A percentile compares a stretch with the other conserved stretches of the same genome.
phyloP scores from a whole-genome alignment of 768 basidiomycete genomes.

The Lentinula raphanica region DNA sequence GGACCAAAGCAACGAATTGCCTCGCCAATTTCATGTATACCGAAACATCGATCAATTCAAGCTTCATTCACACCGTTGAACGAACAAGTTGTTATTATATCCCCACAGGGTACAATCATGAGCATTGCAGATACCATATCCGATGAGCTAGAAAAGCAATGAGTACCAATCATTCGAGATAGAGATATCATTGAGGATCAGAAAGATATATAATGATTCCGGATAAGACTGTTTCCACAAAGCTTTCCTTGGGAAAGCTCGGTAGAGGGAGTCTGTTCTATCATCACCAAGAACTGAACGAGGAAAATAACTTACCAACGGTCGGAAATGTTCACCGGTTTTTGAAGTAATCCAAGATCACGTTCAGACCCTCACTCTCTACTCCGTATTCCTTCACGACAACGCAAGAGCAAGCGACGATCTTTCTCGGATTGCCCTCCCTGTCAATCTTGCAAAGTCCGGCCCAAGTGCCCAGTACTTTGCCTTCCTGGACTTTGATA shows the following conservation, averaged over 20 bases:
- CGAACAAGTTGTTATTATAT: background rate
- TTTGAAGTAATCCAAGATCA: conserved; percentile 95
- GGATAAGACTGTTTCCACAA: conserved; percentile 78
- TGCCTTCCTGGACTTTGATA: conserved; percentile 98
- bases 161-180: background rate
- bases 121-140: background rate
- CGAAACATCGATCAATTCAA: no score
- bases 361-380: conserved; percentile 92
- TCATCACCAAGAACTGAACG: conserved; percentile 48
- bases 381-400: conserved; percentile 97
- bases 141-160: background rate
- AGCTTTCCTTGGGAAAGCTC: conserved; percentile 45
- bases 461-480: conserved; percentile 97
- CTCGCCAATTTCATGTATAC: no score
- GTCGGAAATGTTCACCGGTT: conserved; percentile 55
- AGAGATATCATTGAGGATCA: background rate
- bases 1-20: no score
- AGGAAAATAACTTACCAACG: conserved; percentile 9
- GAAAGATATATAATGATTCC: conserved; percentile 69
- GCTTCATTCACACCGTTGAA: no score
- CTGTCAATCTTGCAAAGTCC: conserved; percentile 99
- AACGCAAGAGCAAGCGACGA: conserved; percentile 89
- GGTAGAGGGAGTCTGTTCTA: conserved; percentile 90
- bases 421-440: conserved; percentile 96
- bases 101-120: background rate